Base-by-base conservation (phyloP, 192 early-diverging fungal species). In the Thoreauomyces humboldtii region DNA sequence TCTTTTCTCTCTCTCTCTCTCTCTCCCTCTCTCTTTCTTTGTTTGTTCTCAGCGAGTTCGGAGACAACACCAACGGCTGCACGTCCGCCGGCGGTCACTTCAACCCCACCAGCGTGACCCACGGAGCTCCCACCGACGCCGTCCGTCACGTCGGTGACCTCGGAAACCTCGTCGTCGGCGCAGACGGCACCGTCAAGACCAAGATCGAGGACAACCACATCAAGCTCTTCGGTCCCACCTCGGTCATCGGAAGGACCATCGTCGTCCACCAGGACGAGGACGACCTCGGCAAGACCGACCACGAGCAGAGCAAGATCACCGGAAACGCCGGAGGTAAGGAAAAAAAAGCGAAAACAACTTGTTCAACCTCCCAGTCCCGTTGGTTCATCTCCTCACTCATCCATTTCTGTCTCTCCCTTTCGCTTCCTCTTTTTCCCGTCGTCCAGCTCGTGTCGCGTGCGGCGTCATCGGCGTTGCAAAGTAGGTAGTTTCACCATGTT, bases 131-230 rank as follows among this genome's bases (percentile, higher is more conserved):
- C 48, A 54, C 55, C 0, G 86, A 76, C 70, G 68, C 73, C 50
- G 58, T 78, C 29, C 88, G 91, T 57, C 94, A 96, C 81, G 84
- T 86, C 34, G 94, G 94, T 65, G 94, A 96, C 73, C 86, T 96
- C 62, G 94, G 94, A 67, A 96, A 96, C 78, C 63, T 96, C 44
- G 67, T 36, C 21, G 87, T 81, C 24, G 68, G 74, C 14, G 67
- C 67, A 12, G 59, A 83, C 51, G 88, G 91, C 43, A 73, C 66
- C 55, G 87, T 81, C 52, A 70, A 70, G 35, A 48, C 81, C 32
- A 76, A 43, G 29, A 29, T 71, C 25, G 22, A 70, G 45, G 92
- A 93, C 70, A 52, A 50, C 15, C 81, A 84, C 65, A 65, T 94
- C 73, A 85, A 86, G 61, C 84, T 96, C 62, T 83, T 88, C 72